Conservation (phyloP, 2,329 filamentous ascomycete species). For the Anisogramma anomala region DNA sequence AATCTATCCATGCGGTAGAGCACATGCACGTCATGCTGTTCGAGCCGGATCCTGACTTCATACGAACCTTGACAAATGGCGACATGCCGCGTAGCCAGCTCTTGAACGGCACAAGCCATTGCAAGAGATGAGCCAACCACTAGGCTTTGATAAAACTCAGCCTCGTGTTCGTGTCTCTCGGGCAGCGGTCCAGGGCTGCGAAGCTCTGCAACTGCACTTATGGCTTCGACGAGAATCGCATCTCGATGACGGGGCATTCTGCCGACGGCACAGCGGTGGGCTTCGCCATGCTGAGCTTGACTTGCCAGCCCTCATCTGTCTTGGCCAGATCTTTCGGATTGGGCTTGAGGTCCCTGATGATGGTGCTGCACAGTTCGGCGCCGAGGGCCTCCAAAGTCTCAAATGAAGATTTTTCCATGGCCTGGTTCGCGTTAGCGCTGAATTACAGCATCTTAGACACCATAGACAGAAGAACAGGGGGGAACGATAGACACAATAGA, state of each 20-base stretch:
- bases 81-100: conserved; percentile 56
- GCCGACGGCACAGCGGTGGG: conserved; percentile 63
- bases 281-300: conserved; percentile 57
- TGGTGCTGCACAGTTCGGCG: conserved; percentile 32
- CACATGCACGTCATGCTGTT: conserved; percentile 93
- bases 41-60: conserved; percentile 57
- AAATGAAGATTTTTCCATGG: conserved; percentile 44
- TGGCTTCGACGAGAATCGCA: conserved; percentile 23
- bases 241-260: conserved; percentile 58
- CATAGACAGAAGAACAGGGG: not conserved
- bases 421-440: conserved; percentile 29
- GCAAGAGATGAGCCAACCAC: not conserved
- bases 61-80: conserved; percentile 58
- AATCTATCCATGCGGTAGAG: conserved; percentile 77
- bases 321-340: conserved; percentile 20
- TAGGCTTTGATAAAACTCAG: not conserved
- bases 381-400: conserved; percentile 54
- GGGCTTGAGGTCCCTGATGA: conserved; percentile 33
- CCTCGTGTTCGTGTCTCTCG: not conserved
- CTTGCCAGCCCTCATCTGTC: conserved; percentile 33
- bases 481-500: not conserved
- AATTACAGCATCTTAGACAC: too few relatives aligned
- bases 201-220: too few relatives aligned
- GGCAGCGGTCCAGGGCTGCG: not conserved
- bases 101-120: conserved; percentile 14